Conservation (phyloP, 805 yeast species). For the Ogataea nitratoaversa region DNA sequence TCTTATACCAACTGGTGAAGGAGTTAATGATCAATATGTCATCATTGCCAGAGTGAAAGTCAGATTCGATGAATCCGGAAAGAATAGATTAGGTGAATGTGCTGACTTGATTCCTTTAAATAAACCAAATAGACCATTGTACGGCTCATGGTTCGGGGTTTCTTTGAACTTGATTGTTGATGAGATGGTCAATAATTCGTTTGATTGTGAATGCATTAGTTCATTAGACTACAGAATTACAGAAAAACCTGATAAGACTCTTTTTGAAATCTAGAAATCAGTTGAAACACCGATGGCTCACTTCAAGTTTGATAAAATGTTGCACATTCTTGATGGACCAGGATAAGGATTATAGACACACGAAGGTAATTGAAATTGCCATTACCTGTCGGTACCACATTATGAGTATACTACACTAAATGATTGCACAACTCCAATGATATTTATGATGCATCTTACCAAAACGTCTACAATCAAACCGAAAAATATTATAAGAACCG, state of each 20-base stretch:
- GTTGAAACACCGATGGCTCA: no score
- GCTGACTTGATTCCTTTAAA: constrained; percentile 42
- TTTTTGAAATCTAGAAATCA: constrained; percentile 22
- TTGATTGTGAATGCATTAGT: constrained; percentile 45
- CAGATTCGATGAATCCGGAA: constrained; percentile 73
- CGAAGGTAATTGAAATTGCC: no score
- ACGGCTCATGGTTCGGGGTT: constrained; percentile 73
- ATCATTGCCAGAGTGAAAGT: constrained; percentile 54
- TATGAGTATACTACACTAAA: no score
- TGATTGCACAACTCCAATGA: no score
- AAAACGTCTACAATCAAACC: no score
- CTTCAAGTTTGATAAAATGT: no score
- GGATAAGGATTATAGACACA: no score
- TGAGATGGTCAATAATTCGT: constrained; percentile 37
- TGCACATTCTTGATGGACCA: no score
- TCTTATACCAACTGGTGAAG: constrained; percentile 47
- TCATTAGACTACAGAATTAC: constrained; percentile 65
- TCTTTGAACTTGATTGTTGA: constrained; percentile 57
- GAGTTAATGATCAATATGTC: constrained; percentile 26
- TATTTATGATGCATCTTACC: no score
- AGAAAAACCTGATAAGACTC: constrained; percentile 52
- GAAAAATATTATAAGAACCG: no score
- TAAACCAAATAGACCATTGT: constrained; percentile 42
- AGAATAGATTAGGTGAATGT: constrained; percentile 58
- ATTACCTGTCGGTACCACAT: no score